Percentiles rank a stretch among this genome's conserved stretches.
Conservation (phyloP, 1,284 basidiomycete species). For the Chondrostereum purpureum region DNA sequence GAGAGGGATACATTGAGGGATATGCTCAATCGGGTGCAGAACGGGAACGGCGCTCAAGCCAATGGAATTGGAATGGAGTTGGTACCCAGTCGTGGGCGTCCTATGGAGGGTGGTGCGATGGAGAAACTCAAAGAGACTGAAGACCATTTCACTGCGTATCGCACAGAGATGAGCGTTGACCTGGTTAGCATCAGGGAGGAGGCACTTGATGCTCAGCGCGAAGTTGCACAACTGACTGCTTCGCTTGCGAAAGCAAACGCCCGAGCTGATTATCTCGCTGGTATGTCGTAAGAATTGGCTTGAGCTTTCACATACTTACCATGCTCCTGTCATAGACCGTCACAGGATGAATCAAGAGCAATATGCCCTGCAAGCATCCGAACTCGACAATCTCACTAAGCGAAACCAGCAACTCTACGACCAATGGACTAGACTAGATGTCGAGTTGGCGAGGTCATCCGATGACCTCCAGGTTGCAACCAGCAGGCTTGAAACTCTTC, state of each 20-base stretch:
- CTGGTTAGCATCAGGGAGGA: conserved; percentile 68
- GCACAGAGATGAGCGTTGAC: conserved; percentile 74
- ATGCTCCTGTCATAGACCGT: conserved; percentile 40
- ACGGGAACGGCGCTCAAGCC: conserved; percentile 20
- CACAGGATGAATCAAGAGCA: conserved; percentile 63
- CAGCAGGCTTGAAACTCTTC: conserved; percentile 61
- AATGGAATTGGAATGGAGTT: conserved; percentile 26
- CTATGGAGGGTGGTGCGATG: conserved; percentile 20
- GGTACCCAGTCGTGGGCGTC: conserved; percentile 10
- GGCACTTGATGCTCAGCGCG: conserved; percentile 54
- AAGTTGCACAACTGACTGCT: conserved; percentile 59
- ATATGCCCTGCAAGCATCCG: conserved; percentile 45
- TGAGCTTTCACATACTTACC: not conserved
- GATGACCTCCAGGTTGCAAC: conserved; percentile 59
- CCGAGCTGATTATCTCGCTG: conserved; percentile 66
- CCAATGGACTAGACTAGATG: conserved; percentile 60
- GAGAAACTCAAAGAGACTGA: conserved; percentile 63
- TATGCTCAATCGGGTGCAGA: conserved; percentile 54
- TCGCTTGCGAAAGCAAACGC: conserved; percentile 77
- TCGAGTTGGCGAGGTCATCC: conserved; percentile 55
- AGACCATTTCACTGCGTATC: conserved; percentile 71
- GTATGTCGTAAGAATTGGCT: conserved; percentile 36
- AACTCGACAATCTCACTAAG: conserved; percentile 53
- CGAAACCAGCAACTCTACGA: conserved; percentile 66
- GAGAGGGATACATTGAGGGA: conserved; percentile 84